phyloP scores from a whole-genome alignment of 2,329 filamentous ascomycete genomes.

The Penicillium decumbens region DNA sequence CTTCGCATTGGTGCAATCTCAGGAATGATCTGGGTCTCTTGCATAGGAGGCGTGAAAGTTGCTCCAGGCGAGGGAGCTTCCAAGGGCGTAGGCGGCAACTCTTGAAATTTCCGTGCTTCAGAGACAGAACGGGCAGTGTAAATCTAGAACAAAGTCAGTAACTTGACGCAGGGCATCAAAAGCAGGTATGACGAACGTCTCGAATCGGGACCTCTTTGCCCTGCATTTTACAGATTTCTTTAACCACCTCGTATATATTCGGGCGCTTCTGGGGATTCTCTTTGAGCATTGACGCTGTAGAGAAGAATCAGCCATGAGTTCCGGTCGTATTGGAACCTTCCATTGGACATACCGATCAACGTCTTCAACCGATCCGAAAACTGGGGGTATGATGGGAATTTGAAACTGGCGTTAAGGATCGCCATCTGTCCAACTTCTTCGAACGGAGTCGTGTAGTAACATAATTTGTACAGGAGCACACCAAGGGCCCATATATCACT shows the following conservation, averaged over 20 bases:
- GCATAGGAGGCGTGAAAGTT: constrained; percentile 69
- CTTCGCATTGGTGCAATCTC: constrained; percentile 92
- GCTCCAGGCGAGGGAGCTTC: constrained; percentile 67
- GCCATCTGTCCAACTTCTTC: constrained; percentile 97
- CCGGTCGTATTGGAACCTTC: not conserved
- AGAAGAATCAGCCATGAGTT: constrained; percentile 19
- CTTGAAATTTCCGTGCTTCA: constrained; percentile 58
- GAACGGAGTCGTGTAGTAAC: constrained; percentile 98
- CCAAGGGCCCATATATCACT: constrained; percentile 97
- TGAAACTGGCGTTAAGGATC: constrained; percentile 92
- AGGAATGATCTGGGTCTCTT: constrained; percentile 69
- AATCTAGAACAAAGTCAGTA: constrained; percentile 51
- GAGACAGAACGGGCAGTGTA: constrained; percentile 62
- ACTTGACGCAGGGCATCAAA: not conserved
- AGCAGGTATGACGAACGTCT: constrained; percentile 60
- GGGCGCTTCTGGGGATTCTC: constrained; percentile 76
- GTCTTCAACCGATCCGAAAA: constrained; percentile 89
- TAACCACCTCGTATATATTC: constrained; percentile 89
- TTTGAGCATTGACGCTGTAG: constrained; percentile 75
- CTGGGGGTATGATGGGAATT: constrained; percentile 77
- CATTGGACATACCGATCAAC: constrained; percentile 66
- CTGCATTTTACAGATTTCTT: constrained; percentile 83
- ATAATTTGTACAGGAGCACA: constrained; percentile 93
- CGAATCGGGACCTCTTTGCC: constrained; percentile 79
- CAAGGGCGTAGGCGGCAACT: constrained; percentile 54